Evolutionary conservation across 495 filamentous ascomycete genomes (phyloP).

Genomic region (Chaetomium fimeti): DNA sequence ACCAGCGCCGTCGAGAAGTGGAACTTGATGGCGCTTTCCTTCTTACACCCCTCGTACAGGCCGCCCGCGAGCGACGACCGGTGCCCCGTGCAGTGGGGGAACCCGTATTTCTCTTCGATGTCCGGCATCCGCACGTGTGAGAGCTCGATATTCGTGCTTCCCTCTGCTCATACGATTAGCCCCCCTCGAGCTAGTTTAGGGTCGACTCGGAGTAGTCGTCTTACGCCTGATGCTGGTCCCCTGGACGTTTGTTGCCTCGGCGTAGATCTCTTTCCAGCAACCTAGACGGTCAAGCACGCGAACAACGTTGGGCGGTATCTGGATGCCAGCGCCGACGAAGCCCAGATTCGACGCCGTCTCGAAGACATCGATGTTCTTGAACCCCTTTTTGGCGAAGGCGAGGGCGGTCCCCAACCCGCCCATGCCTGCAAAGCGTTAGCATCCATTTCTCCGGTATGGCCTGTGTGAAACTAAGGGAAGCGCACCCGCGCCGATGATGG

Average conservation of each 20-base stretch:
- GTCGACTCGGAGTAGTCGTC: not conserved
- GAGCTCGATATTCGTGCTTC: constrained; percentile 64
- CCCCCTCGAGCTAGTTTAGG: not conserved
- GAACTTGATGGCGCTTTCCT: constrained; percentile 65
- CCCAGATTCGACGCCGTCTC: constrained; percentile 71
- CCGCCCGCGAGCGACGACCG: constrained; percentile 67
- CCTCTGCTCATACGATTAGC: constrained; percentile 49
- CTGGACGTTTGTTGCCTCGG: constrained; percentile 54
- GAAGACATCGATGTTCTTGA: constrained; percentile 69
- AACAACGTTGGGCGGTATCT: constrained; percentile 77
- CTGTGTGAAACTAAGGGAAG: not conserved
- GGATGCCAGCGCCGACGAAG: constrained; percentile 80
- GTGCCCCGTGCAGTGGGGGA: constrained; percentile 78
- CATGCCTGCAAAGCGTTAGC: constrained; percentile 57
- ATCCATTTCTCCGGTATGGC: not conserved
- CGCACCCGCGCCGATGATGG: constrained; percentile 47
- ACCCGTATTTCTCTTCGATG: constrained; percentile 65
- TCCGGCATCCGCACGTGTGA: constrained; percentile 67
- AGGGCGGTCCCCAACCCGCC: constrained; percentile 71
- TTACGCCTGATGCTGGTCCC: constrained; percentile 47
- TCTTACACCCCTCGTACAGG: constrained; percentile 65
- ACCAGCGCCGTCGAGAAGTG: constrained; percentile 59
- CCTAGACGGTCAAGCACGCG: constrained; percentile 69
- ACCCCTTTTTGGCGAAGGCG: constrained; percentile 69
- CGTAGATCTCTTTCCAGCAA: constrained; percentile 65